Base-by-base conservation (phyloP, 495 filamentous ascomycete genomes). In the Neurospora discreta region DNA sequence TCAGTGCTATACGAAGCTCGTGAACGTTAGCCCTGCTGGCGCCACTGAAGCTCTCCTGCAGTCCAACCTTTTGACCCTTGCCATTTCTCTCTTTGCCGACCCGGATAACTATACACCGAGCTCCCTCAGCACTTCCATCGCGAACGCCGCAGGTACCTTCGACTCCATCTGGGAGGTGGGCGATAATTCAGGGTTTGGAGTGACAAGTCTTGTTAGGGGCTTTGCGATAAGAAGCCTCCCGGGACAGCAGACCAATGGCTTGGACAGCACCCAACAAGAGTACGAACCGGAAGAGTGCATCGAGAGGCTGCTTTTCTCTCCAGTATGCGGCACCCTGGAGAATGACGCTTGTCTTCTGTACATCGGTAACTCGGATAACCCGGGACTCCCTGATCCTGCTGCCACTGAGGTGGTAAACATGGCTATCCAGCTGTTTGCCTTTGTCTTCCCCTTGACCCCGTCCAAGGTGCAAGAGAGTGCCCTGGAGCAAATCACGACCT, bases 391-490 rank as follows among this genome's bases (percentile, higher is more conserved):
- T 46, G 92, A 95, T 73, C 95, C 96, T 11, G 91, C 95, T 15
- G 89, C 91, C 5, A 99, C 95, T 13, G 93, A 96, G 73, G 94
- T 96, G 26, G 92, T 98, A 39, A 97, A 98, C 73, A 88, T 94
- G 77, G 94, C 95, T 23, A 96, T 98, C 71, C 89, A 92, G 46
- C 84, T 98, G 1, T 99, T 99, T 80, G 93, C 93, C 10, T 90
- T 96, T 69, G 91, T 93, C 40, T 89, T 98, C 68, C 93, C 95
- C 16, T 83, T 97, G 13, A 95, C 97, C 40, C 89, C 90, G 0
- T 85, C 93, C 2, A 97, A 93, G 74, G 92, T 99, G 13, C 95
- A 99, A 77, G 95, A 98, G 78, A 96, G 95, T 76, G 92, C 95
- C 30, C 85, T 98, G 10, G 96, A 98, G 77, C 96, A 98, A 76